Base-by-base conservation (phyloP, 192 early-diverging fungal species). In the Coemansia sp. region DNA sequence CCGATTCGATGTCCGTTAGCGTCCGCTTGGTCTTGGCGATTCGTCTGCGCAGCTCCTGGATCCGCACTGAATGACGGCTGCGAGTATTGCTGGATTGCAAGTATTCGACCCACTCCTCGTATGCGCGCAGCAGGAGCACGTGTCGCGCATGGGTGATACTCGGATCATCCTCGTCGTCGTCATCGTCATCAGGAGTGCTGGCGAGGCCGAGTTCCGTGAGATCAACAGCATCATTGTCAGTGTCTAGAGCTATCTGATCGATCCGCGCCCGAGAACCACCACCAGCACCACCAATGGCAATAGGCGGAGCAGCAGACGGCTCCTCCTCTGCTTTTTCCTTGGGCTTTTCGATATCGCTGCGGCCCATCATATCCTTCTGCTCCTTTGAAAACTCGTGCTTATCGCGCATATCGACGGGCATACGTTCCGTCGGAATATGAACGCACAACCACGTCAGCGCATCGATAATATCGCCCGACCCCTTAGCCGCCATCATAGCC, bases 361-460 rank as follows among this genome's bases (percentile, higher is more conserved):
- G 4, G 5, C 4, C 20, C 4, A 19, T n/a, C 17, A 46, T 12
- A 12, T 6, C 45, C 6, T 19, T 5, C n/a, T n/a, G 11, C 20
- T 12, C 11, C 20, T 22, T 11, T 1, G 47, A 25, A 14, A 53
- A 61, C 61, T 77, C 75, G 14, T 68, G 57, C 57, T 71, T 77
- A 19, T 77, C 75, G 35, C 75, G 68, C 75, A 77, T 77, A 46
- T 68, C 65, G 0, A 32, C 49, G 15, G 75, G 75, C 75, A 77
- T 57, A 6, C 61, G 25, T 5, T 77, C 75, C 1, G 75, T 65
- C 1, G 69, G 61, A 7, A 77, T 65, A 40, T 67, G 25, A 11
- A 71, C 40, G 45, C 75, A 77, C 27, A 77, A 49, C 69, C 75
- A 71, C 10, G 65, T 60, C 17, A 77, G 32, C 54, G 45, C 39